These are phyloP conservation scores for Linnemannia elongata DNA, from an alignment of 192 early-diverging fungal species.

Conservation along the genomic window DNA sequence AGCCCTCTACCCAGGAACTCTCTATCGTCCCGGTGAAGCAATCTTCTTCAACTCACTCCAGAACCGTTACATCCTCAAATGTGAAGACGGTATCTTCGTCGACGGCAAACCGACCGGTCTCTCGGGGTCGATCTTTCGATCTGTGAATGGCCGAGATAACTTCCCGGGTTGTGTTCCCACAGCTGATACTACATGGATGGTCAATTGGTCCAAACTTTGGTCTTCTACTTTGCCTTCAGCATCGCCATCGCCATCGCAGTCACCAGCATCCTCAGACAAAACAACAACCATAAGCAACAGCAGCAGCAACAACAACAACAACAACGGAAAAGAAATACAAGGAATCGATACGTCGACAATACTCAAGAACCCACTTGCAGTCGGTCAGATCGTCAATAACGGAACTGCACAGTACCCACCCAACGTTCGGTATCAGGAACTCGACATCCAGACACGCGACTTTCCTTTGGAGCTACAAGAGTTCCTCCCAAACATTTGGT, in stretches of 20 bases:
- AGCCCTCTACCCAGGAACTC: conserved; percentile 53
- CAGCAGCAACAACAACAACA: background rate
- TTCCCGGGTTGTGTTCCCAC: conserved; percentile 60
- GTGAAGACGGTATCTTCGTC: conserved; percentile 60
- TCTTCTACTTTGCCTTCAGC: background rate
- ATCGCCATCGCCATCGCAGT: background rate
- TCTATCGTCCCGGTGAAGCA: conserved; percentile 60
- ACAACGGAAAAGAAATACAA: background rate
- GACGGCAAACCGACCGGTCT: conserved; percentile 60
- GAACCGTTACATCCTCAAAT: conserved; percentile 64
- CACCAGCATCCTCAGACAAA: background rate
- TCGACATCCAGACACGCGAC: conserved; percentile 41
- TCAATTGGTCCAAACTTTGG: conserved; percentile 11
- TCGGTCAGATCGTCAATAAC: conserved; percentile 66
- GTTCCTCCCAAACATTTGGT: conserved; percentile 62
- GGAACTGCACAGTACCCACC: conserved; percentile 33
- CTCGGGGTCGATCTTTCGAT: conserved; percentile 56
- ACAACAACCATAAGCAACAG: background rate
- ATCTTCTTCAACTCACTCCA: conserved; percentile 59
- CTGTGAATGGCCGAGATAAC: conserved; percentile 59
- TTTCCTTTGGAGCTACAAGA: conserved; percentile 55
- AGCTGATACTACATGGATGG: conserved; percentile 60
- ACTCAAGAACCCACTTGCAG: conserved; percentile 57
- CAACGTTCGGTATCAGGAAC: conserved; percentile 65
- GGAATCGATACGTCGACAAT: conserved; percentile 7